A percentile compares a stretch with the other conserved stretches of the same genome.
These are phyloP conservation scores for Elaeagnus macrophylla DNA, from an alignment of 306 rosid species.

Conservation along the genomic window DNA sequence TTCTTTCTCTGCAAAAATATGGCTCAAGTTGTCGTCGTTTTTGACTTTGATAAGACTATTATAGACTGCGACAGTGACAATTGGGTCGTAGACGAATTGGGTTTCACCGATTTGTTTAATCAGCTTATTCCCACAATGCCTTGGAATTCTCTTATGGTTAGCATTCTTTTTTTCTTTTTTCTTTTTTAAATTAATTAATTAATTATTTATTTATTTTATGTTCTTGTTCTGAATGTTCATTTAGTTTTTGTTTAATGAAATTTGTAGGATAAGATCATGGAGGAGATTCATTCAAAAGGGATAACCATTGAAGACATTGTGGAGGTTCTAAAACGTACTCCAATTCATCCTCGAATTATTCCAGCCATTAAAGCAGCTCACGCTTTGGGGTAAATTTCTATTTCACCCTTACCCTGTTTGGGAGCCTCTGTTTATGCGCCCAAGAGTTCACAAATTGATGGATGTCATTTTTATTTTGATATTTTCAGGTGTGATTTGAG, in stretches of 20 bases:
- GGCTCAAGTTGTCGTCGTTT: slow-evolving; percentile 50
- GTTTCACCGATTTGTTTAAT: slow-evolving; percentile 56
- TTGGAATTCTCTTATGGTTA: slow-evolving; percentile 84
- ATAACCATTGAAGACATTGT: slow-evolving; percentile 42
- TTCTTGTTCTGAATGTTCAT: background rate
- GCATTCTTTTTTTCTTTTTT: background rate
- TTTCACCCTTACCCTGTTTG: background rate
- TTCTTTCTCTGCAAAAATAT: slow-evolving; percentile 8
- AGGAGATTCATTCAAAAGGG: slow-evolving; percentile 51
- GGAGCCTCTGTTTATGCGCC: background rate
- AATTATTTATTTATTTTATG: background rate
- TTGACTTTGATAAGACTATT: slow-evolving; percentile 79
- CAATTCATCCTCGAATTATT: slow-evolving; percentile 45
- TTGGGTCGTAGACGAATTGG: slow-evolving; percentile 65
- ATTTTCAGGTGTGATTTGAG: slow-evolving; percentile 48
- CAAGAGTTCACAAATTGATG: background rate
- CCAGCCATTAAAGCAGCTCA: slow-evolving; percentile 59
- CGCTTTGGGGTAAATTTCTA: slow-evolving; percentile 35
- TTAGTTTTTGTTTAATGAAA: background rate
- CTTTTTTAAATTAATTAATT: too few species aligned
- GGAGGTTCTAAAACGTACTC: slow-evolving; percentile 38
- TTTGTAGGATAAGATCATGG: slow-evolving; percentile 64
- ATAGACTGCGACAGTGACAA: slow-evolving; percentile 71
- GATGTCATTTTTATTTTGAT: background rate
- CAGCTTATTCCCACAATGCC: slow-evolving; percentile 69